Conservation (phyloP, 805 yeast genomes). For the Debaryomyces hansenii region DNA sequence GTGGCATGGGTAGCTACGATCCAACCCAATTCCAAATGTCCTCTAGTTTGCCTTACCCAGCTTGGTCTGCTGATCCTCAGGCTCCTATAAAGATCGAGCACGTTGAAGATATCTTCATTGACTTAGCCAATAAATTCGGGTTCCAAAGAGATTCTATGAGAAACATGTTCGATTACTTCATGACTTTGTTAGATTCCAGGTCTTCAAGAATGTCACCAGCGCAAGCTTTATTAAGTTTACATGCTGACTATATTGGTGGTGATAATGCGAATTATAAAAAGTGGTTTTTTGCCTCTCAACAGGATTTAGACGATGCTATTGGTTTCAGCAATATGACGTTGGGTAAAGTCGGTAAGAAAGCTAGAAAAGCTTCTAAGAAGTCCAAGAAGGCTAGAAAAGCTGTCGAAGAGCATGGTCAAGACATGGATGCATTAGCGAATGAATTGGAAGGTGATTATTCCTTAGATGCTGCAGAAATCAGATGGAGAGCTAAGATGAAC, state of each 20-base stretch:
- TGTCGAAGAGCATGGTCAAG: conserved; percentile 63
- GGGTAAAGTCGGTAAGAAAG: conserved; percentile 75
- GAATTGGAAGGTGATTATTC: conserved; percentile 84
- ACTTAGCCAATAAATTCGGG: conserved; percentile 79
- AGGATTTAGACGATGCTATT: conserved; percentile 80
- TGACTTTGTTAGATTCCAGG: conserved; percentile 80
- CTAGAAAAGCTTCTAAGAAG: conserved; percentile 77
- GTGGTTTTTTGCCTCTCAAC: conserved; percentile 88
- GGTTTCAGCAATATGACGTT: conserved; percentile 81
- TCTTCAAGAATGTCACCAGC: conserved; percentile 89
- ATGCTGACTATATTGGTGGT: conserved; percentile 88
- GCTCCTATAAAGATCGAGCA: conserved; percentile 81
- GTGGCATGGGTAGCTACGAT: conserved; percentile 52
- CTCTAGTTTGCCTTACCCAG: conserved; percentile 94
- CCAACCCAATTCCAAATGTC: conserved; percentile 66
- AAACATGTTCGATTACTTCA: conserved; percentile 85
- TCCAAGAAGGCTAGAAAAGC: conserved; percentile 75
- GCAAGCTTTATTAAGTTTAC: conserved; percentile 78
- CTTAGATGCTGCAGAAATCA: conserved; percentile 76
- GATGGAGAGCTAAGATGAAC: conserved; percentile 85
- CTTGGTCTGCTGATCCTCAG: conserved; percentile 97
- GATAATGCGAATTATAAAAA: conserved; percentile 81
- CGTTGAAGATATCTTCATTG: conserved; percentile 83
- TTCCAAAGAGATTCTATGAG: conserved; percentile 93
- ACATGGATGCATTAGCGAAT: conserved; percentile 58